phyloP scores from a whole-genome alignment of 2,329 filamentous ascomycete genomes.

The Bisporella sp. region DNA sequence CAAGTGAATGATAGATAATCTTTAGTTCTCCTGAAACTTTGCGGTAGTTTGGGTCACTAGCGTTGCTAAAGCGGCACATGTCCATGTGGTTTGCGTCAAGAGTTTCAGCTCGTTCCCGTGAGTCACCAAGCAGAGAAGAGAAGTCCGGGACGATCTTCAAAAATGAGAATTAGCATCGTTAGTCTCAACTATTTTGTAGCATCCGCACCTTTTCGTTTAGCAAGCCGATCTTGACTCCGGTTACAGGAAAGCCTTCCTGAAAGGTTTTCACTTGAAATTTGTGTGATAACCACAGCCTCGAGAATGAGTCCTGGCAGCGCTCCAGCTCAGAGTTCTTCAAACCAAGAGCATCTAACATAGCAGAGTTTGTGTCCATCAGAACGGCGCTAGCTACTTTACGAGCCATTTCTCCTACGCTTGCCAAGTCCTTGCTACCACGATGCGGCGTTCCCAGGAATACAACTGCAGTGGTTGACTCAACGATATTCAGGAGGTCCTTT shows the following conservation, averaged over 20 bases:
- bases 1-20: not conserved
- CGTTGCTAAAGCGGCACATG: slow-evolving; percentile 33
- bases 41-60: slow-evolving; percentile 21
- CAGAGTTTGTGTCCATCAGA: slow-evolving; percentile 8
- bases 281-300: slow-evolving; percentile 2
- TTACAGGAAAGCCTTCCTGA: slow-evolving; percentile 7
- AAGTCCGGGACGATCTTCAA: slow-evolving; percentile 6
- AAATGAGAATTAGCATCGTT: not conserved
- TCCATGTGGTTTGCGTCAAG: slow-evolving; percentile 33
- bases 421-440: slow-evolving; percentile 18
- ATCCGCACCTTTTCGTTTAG: slow-evolving; percentile 1
- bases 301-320: slow-evolving; percentile 9
- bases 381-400: slow-evolving; percentile 10
- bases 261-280: slow-evolving; percentile 11
- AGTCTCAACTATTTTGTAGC: not conserved
- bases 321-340: slow-evolving; percentile 17
- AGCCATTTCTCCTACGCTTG: slow-evolving; percentile 14
- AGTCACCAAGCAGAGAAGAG: slow-evolving; percentile 22
- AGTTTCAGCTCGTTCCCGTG: slow-evolving; percentile 25
- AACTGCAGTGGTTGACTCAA: slow-evolving; percentile 8
- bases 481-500: slow-evolving; percentile 1
- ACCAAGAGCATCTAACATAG: not conserved
- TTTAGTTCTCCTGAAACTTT: slow-evolving; percentile 5
- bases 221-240: not conserved
- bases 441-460: slow-evolving; percentile 28